These are phyloP conservation scores for Clavariopsis aquatica DNA, from an alignment of 495 filamentous ascomycete genomes.

Conservation along the genomic window DNA sequence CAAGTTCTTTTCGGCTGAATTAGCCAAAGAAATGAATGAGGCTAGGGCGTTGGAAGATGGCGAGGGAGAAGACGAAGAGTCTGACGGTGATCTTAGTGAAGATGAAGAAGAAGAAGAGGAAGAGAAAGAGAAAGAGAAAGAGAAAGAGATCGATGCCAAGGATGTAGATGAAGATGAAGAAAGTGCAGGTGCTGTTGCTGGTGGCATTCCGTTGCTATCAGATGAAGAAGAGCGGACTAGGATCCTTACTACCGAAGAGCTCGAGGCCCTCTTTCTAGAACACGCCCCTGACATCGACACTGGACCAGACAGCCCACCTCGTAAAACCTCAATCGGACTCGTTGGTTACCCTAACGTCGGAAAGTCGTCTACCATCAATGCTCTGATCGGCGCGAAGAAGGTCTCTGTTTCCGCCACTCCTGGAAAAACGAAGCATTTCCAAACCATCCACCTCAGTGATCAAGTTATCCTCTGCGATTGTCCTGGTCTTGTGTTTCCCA, in stretches of 20 bases:
- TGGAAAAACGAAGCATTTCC: conserved; percentile 99
- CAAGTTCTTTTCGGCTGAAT: conserved; percentile 90
- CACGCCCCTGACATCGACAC: conserved; percentile 47
- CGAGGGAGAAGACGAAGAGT: conserved; percentile 43
- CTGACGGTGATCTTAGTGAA: conserved; percentile 38
- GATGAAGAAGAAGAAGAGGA: conserved; percentile 38
- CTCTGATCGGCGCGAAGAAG: conserved; percentile 95
- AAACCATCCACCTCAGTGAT: conserved; percentile 91
- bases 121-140: conserved; percentile 40
- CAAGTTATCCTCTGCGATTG: conserved; percentile 95
- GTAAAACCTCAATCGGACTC: conserved; percentile 85
- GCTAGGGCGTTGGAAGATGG: conserved; percentile 53
- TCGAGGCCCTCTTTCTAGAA: conserved; percentile 82
- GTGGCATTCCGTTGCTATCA: conserved; percentile 35
- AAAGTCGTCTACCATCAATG: conserved; percentile 99
- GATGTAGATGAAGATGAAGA: conserved; percentile 46
- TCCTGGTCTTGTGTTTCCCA: conserved; percentile 96
- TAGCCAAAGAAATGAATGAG: conserved; percentile 88
- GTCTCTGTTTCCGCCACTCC: conserved; percentile 97
- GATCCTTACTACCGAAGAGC: conserved; percentile 87
- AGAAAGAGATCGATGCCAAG: conserved; percentile 41
- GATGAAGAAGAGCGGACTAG: conserved; percentile 57
- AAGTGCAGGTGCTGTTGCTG: conserved; percentile 21
- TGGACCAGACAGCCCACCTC: conserved; percentile 40
- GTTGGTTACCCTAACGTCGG: conserved; percentile 99